Percentiles rank a stretch among this genome's conserved stretches.
Conservation (phyloP, 2,329 filamentous ascomycete genomes). For the Sporothrix schenckii region DNA sequence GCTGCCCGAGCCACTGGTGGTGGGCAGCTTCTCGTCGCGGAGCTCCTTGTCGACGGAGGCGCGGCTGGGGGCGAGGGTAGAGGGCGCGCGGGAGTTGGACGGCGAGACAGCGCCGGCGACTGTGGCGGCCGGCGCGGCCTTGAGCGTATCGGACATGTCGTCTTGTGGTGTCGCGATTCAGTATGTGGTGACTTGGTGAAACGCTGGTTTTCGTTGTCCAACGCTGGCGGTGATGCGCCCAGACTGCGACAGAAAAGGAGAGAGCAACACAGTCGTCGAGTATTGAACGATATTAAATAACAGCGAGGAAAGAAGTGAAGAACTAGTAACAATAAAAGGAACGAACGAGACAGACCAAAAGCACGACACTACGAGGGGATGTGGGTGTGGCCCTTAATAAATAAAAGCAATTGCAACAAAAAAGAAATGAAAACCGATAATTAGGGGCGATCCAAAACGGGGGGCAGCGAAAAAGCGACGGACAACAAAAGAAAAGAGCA, state of each 20-base stretch:
- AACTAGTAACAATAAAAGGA: not conserved
- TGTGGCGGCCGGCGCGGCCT: slow-evolving; percentile 11
- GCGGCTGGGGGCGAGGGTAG: slow-evolving; percentile 31
- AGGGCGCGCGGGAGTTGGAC: slow-evolving; percentile 26
- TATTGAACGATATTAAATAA: not conserved
- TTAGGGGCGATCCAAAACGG: slow-evolving; percentile 12
- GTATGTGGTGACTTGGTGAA: not conserved
- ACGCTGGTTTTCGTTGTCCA: not conserved
- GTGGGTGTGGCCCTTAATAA: slow-evolving; percentile 6
- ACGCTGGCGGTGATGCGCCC: not conserved
- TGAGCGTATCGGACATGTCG: slow-evolving; percentile 17
- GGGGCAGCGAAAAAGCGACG: not conserved
- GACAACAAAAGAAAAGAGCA: not conserved
- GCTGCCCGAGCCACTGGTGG: not conserved
- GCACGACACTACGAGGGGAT: not conserved
- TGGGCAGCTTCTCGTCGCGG: slow-evolving; percentile 11
- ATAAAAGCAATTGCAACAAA: slow-evolving; percentile 4
- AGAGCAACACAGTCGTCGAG: not conserved
- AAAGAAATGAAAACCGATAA: not conserved
- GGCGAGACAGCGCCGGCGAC: slow-evolving; percentile 1
- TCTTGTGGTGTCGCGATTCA: not conserved
- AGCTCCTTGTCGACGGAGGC: slow-evolving; percentile 27
- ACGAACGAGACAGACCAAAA: not conserved
- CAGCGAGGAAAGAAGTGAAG: not conserved
- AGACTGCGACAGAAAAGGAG: not conserved